Evolutionary conservation across 139 green algal species (phyloP).

Genomic region (Zygnema cylindricum): DNA sequence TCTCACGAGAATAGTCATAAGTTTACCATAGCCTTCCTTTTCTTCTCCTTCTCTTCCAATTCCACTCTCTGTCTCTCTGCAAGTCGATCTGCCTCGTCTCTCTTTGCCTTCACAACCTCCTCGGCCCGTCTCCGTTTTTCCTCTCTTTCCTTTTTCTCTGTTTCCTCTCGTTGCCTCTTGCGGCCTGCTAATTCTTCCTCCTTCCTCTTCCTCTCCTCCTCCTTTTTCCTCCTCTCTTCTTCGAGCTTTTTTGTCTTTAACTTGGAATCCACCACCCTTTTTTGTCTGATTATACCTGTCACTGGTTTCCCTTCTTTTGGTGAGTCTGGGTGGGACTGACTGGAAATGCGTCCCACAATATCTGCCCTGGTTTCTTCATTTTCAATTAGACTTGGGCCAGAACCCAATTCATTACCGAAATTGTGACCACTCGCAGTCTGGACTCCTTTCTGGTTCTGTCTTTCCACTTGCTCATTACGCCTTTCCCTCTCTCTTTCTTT

Average conservation of each 20-base stretch:
- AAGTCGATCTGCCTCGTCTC: not conserved
- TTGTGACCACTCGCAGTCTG: not conserved
- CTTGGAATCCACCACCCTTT: no score
- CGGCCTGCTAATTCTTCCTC: slow-evolving; percentile 8
- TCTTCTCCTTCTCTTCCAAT: slow-evolving; percentile 45
- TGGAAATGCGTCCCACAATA: no score
- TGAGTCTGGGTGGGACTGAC: no score
- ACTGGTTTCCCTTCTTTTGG: no score
- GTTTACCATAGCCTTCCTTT: not conserved
- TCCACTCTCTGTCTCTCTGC: slow-evolving; percentile 28
- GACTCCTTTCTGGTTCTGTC: not conserved
- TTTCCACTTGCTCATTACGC: not conserved
- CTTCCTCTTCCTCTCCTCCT: slow-evolving; percentile 38
- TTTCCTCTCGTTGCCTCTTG: slow-evolving; percentile 29
- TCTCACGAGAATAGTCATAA: no score
- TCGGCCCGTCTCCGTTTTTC: slow-evolving; percentile 13
- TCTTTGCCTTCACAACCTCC: slow-evolving; percentile 1
- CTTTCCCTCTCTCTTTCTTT: not conserved
- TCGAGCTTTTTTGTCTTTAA: slow-evolving; percentile 30
- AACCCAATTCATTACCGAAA: not conserved
- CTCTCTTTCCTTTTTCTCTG: slow-evolving; percentile 19
- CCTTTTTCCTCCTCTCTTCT: slow-evolving; percentile 20
- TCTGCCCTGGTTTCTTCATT: no score
- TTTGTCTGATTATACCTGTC: no score
- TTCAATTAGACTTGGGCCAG: no score